Conservation (phyloP, 148 eudicot species). For the Polygonum aviculare region DNA sequence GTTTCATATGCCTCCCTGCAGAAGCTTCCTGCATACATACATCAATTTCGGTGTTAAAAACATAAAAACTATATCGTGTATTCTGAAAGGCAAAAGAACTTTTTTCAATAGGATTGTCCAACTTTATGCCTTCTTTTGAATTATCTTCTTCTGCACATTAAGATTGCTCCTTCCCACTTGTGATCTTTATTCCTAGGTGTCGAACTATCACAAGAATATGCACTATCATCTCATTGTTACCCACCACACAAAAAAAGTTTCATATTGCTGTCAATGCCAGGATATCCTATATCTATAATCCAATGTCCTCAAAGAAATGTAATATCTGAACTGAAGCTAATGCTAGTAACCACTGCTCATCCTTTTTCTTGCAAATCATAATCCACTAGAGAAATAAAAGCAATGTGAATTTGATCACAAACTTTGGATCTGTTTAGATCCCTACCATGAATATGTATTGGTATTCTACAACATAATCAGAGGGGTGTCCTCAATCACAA, state of each 20-base stretch:
- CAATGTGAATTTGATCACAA: not conserved
- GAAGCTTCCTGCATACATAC: conserved; percentile 4
- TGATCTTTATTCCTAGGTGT: no score
- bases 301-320: not conserved
- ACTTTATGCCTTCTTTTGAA: no score
- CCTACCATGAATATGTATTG: not conserved
- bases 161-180: no score
- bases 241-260: not conserved
- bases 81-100: no score
- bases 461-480: not conserved
- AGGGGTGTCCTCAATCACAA: not conserved
- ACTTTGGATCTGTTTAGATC: not conserved
- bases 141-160: no score
- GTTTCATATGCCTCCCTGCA: not conserved
- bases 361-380: not conserved
- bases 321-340: not conserved
- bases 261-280: not conserved
- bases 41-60: not conserved
- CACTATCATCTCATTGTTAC: not conserved
- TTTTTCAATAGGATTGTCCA: no score
- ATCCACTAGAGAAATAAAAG: not conserved
- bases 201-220: not conserved
- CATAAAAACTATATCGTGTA: not conserved
- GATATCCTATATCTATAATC: not conserved
- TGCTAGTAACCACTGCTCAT: not conserved